phyloP scores from a whole-genome alignment of 257 asterid genomes.

The Primulina eburnea region DNA sequence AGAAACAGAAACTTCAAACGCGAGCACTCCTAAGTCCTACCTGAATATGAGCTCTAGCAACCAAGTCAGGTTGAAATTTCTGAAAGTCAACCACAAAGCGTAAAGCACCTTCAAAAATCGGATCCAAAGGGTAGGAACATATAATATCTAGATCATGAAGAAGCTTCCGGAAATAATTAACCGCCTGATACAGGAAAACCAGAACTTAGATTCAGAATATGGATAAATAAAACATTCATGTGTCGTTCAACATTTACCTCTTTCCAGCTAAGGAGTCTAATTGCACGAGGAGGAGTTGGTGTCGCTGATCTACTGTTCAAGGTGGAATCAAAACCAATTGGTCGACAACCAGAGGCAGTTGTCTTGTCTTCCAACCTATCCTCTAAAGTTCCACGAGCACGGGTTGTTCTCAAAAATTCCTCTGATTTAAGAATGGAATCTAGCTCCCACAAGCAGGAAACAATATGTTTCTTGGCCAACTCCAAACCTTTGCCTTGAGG shows the following conservation, averaged over 20 bases:
- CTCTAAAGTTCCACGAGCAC: slow-evolving; percentile 34
- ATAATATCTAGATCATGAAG: slow-evolving; percentile 79
- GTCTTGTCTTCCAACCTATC: slow-evolving; percentile 53
- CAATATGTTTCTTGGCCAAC: slow-evolving; percentile 86
- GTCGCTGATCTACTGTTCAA: slow-evolving; percentile 92
- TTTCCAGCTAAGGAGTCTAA: slow-evolving; percentile 83
- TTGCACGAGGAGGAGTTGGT: slow-evolving; percentile 96
- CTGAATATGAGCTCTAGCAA: slow-evolving; percentile 90
- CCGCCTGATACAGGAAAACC: slow-evolving; percentile 58
- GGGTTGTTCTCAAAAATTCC: slow-evolving; percentile 54
- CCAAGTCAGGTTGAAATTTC: slow-evolving; percentile 81
- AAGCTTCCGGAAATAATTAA: slow-evolving; percentile 90
- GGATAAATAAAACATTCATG: slow-evolving; percentile 13
- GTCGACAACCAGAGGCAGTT: slow-evolving; percentile 91
- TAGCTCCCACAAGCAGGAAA: slow-evolving; percentile 73
- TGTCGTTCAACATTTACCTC: slow-evolving; percentile 46
- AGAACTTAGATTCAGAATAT: slow-evolving; percentile 13
- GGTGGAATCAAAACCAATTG: slow-evolving; percentile 91
- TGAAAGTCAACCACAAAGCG: slow-evolving; percentile 81
- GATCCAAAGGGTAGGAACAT: slow-evolving; percentile 74
- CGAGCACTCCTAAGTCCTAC: slow-evolving; percentile 38
- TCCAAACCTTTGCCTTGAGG: slow-evolving; percentile 98
- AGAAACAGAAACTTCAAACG: slow-evolving; percentile 15
- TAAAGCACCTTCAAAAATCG: slow-evolving; percentile 65
- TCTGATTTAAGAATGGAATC: slow-evolving; percentile 74